Base-by-base conservation (phyloP, 2,329 filamentous ascomycete species). In the Elsinoe batatas region DNA sequence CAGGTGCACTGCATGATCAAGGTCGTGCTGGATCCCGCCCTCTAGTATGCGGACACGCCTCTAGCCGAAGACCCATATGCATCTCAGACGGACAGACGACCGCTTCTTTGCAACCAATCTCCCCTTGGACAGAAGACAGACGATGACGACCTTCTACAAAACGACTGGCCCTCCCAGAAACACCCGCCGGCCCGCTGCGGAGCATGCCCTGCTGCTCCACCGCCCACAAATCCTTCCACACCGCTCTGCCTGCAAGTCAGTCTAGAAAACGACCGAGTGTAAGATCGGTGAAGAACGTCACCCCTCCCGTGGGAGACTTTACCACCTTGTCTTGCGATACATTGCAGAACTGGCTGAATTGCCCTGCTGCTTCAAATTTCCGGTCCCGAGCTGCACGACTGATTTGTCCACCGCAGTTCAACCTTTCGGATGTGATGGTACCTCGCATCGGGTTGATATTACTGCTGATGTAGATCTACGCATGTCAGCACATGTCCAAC, bases 391-490 rank as follows among this genome's bases (percentile, higher is more conserved):
- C 61, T 58, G 57, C 82, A 3, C 79, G 81, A 0, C 79, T 82
- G 13, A 68, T 73, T 37, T 68, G 67, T 37, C 70, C 72, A 17
- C 58, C 61, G 55, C 83, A 85, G 59, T 72, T 79, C 58, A 86
- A 68, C 7, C 80, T 74, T 67, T 87, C 83, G 59, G 85, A 82
- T 0, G 79, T 76, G 22, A 86, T 75, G 1, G 82, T 84, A 1
- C 83, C 83, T 5, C 82, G 73, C 82, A 85, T 85, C 0, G 79
- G 76, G 0, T 78, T 75, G 49, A 81, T 79, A 50, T 76, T 73
- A 12, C 76, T 79, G 17, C 77, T 74, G n/a, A 75, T 70, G 64
- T 79, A 85, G 7, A 78, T 70, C 36, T 79, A 71, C 40, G 44
- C 8, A 3, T 12, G 22, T 20, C 38, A 57, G 40, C 7, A 26